Evolutionary conservation across 129 eudicot genomes (phyloP), one percentile per base, ranked within the genome.

Genomic region (Solidago caesia): DNA sequence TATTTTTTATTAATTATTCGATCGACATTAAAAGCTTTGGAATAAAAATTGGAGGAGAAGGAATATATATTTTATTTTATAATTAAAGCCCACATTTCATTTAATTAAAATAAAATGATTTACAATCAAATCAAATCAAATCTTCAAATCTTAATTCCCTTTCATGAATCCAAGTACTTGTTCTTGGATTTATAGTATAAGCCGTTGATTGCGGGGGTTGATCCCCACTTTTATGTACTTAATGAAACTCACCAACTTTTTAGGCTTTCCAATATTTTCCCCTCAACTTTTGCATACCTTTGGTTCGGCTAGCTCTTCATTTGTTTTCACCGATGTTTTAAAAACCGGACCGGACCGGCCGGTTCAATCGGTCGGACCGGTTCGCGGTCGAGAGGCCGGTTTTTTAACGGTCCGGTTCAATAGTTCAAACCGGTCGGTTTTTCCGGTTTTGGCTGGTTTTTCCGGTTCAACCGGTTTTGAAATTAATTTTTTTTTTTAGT

Each of bases 191-290:
- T 33, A 69, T 77, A 77, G 70, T 70, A 77, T 60, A 77, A 70
- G 71, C 71, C 76, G 81, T 70, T 77, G 71, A 77, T 77, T 70
- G 76, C 76, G 81, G 81, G 75, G 76, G 71, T 6, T 69, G 69
- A 67, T 77, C 80, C 75, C 80, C 76, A 60, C 76, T 59, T 52
- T 53, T n/a, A 2, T 16, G 29, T 21, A 42, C 59, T 69, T 21
- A 77, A 69, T 70, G 75, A 69, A 61, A 44, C 43, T 60, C 70
- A 60, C 74, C 68, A 44, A 33, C 48, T 27, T 67, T 74, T 44
- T 11, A 55, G 43, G 42, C 3, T 44, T 67, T 44, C 11, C 58
- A 44, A 75, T 42, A 49, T 47, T 21, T 61, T 61, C 64, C 71
- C 46, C 15, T 75, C 63, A 55, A 55, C 12, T 75, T 75, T 58